Percentiles rank a stretch among this genome's conserved stretches.
Conservation (phyloP, 2,329 filamentous ascomycete species). For the Harringtonia lauricola region DNA sequence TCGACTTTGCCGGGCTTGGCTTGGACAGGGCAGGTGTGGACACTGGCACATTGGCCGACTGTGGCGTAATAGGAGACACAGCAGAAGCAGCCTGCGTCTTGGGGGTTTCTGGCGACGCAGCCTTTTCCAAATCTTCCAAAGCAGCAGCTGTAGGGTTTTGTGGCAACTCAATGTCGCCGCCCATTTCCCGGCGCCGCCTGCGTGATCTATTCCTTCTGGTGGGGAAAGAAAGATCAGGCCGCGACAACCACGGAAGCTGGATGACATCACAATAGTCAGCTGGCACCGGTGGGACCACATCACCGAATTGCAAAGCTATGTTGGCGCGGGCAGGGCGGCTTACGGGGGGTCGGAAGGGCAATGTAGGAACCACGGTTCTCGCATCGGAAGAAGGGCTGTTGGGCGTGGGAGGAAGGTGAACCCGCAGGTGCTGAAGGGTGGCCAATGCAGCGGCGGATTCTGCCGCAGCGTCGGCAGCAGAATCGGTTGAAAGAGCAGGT, state of each 20-base stretch:
- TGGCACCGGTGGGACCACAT: not conserved
- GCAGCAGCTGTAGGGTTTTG: conserved; percentile 1
- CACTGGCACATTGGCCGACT: not conserved
- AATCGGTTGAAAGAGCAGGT: too few species aligned
- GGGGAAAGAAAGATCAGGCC: conserved; percentile 40
- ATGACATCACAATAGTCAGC: conserved; percentile 9
- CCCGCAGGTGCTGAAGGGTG: conserved; percentile 6
- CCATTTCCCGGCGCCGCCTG: conserved; percentile 28
- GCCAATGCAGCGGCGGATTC: not conserved
- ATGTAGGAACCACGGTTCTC: not conserved
- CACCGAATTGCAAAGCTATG: conserved; percentile 4
- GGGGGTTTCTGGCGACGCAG: not conserved
- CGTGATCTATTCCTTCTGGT: conserved; percentile 26
- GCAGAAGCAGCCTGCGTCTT: conserved; percentile 12
- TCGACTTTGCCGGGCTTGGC: conserved; percentile 12
- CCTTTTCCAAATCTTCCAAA: too few species aligned
- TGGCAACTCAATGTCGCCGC: conserved; percentile 30
- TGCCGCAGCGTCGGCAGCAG: not conserved
- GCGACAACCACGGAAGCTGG: conserved; percentile 48
- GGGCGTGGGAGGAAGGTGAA: not conserved
- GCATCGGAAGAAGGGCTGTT: too few species aligned
- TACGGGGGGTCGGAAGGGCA: conserved; percentile 39
- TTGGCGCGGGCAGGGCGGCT: conserved; percentile 18
- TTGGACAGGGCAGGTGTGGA: not conserved
- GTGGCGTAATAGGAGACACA: conserved; percentile 11